Base-by-base conservation (phyloP, 345 rosid species). In the Noccaea bulbosa region DNA sequence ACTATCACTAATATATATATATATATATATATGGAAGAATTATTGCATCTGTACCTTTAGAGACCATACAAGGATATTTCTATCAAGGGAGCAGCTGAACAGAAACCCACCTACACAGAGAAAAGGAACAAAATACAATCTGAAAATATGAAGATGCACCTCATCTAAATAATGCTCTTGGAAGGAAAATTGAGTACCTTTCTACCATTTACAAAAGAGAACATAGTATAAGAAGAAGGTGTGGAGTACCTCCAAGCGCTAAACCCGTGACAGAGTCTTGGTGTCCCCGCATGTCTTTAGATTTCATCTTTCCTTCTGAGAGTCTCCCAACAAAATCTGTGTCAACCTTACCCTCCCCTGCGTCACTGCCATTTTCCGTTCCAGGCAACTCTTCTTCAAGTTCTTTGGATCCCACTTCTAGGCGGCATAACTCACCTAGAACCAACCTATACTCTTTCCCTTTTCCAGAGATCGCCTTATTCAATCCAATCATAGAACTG, bases 21-120 rank as follows among this genome's bases (percentile, higher is more conserved):
- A 17, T 17, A 17, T 17, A 17, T 17, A 17, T 17, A 17, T 17
- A 0, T 17, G 20, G 20, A 17, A 17, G 20, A 0, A 55, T 46
- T 38, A 35, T 49, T 27, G 32, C 46, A 70, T 33, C 5, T 41
- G 32, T 85, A 93, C 98, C 97, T 91, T 85, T 68, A 91, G 70
- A 61, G 96, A 91, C 98, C 98, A 93, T 20, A 89, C 70, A n/a
- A 61, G 82, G 73, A 93, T 83, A 33, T 86, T 77, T 82, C 81
- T 93, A 79, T 93, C 97, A 73, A 83, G 83, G 3, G 96, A 91
- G 50, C 90, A 86, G 92, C 96, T 91, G 69, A 87, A 86, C 70
- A 93, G 78, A 76, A 83, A 91, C 16, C 86, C 96, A 8, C 92
- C 98, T 93, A 68, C 71, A 83, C 46, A 82, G 47, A 62, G 67